Conservation (phyloP, 257 asterid genomes). For the Linaria vulgaris region DNA sequence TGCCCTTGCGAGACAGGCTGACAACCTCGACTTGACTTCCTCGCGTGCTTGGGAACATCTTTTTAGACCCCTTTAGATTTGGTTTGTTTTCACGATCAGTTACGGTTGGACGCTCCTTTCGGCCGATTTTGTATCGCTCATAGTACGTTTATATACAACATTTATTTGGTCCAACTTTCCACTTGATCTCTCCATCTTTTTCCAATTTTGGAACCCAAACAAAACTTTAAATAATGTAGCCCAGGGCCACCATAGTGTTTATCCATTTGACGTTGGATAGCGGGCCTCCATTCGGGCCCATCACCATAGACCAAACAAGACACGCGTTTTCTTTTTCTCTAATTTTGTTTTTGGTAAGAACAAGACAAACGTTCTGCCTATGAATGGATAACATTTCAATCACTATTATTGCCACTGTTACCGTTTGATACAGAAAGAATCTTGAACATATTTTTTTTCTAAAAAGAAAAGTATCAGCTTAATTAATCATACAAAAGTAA, state of each 20-base stretch:
- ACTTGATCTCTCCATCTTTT: too few relatives aligned
- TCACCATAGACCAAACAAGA: background rate
- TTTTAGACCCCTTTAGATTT: too few relatives aligned
- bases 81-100: too few relatives aligned
- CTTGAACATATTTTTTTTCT: conserved; percentile 12
- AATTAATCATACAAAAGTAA: background rate
- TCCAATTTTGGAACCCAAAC: background rate
- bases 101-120: too few relatives aligned
- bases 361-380: conserved; percentile 39
- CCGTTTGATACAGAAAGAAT: background rate
- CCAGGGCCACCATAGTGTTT: conserved; percentile 9
- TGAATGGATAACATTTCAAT: conserved; percentile 35
- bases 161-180: too few relatives aligned
- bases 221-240: background rate
- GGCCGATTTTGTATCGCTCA: too few relatives aligned
- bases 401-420: background rate
- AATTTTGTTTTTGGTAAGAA: background rate
- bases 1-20: too few relatives aligned
- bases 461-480: background rate
- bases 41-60: too few relatives aligned
- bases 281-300: conserved; percentile 43
- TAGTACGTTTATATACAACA: too few relatives aligned
- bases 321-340: background rate
- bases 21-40: too few relatives aligned
- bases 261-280: conserved; percentile 34